Evolutionary conservation across 352 stramenopile species (phyloP), one percentile per base, ranked within the genome.

Genomic region (Pilasporangium apinafurcum): DNA sequence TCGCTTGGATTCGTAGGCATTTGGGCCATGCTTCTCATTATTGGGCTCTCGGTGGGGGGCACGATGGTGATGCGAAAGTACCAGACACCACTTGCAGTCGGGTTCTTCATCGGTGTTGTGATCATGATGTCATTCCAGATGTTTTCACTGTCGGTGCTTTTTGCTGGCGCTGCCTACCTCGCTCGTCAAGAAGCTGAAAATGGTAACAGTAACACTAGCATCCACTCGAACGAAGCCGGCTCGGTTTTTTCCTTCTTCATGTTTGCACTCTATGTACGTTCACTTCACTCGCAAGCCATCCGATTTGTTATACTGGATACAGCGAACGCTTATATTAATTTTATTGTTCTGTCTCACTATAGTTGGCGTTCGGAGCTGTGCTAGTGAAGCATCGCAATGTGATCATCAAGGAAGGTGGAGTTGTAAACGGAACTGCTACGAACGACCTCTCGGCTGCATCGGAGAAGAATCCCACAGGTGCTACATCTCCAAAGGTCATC

Each of bases 21-120:
- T 34, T 92, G 76, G 74, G 70, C 76, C 27, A 92, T 93, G 73
- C 63, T 94, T 18, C 65, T 95, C 22, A 67, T 94, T 41, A 45
- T 92, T 18, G 63, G 56, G 2, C 77, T 95, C 9, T 94, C 75
- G 8, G 65, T 92, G 3, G 82, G 82, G 41, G 84, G 82, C 44
- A 94, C 84, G 35, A 68, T 95, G 48, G 80, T 95, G 37, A 92
- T 95, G 84, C 78, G 82, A 44, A 89, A 91, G 65, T 91, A 92
- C 66, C 68, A 87, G 61, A 92, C 79, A 8, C 77, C 79, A 14
- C 52, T 95, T 31, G 82, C 84, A 13, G 79, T 95, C 28, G 82
- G 84, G 37, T 93, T 95, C 51, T 89, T 95, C 53, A 87, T 95
- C 41, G 84, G 84, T 58, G 78, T 95, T 47, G 82, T 95, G 32